phyloP scores from a whole-genome alignment of 257 asterid species.

The Knoxia roxburghii region DNA sequence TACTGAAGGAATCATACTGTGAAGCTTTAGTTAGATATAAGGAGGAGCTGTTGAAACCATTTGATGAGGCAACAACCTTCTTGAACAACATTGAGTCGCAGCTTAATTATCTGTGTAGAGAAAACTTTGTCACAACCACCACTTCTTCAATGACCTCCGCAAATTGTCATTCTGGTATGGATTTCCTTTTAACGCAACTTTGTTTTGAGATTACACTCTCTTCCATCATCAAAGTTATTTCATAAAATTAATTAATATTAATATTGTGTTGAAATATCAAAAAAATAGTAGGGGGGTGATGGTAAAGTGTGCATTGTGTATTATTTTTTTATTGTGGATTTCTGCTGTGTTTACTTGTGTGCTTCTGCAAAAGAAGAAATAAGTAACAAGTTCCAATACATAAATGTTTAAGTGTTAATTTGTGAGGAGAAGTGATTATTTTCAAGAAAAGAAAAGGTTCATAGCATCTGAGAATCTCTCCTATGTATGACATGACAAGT shows the following conservation, averaged over 20 bases:
- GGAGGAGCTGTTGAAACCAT: constrained; percentile 68
- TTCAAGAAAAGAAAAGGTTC: not conserved
- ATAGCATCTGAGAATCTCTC: not conserved
- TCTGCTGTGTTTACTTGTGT: too few species aligned
- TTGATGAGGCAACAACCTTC: constrained; percentile 70
- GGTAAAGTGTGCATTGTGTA: not conserved
- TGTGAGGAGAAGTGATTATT: not conserved
- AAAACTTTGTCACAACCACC: constrained; percentile 41
- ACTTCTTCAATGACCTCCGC: constrained; percentile 20
- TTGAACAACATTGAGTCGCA: constrained; percentile 60
- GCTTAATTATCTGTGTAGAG: constrained; percentile 59
- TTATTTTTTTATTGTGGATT: too few species aligned
- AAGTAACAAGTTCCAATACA: not conserved
- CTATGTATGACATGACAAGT: constrained; percentile 14
- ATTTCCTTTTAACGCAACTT: not conserved
- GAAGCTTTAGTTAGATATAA: constrained; percentile 50
- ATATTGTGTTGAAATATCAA: too few species aligned
- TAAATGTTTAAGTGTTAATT: not conserved
- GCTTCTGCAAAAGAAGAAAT: not conserved
- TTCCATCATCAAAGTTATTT: too few species aligned
- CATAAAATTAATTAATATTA: too few species aligned
- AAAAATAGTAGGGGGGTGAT: not conserved
- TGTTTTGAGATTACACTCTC: too few species aligned
- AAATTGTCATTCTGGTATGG: constrained; percentile 27
- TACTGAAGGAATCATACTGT: constrained; percentile 61